These are phyloP conservation scores for Sporothrix curviconia DNA, from an alignment of 2,329 filamentous ascomycete species.

Conservation along the genomic window DNA sequence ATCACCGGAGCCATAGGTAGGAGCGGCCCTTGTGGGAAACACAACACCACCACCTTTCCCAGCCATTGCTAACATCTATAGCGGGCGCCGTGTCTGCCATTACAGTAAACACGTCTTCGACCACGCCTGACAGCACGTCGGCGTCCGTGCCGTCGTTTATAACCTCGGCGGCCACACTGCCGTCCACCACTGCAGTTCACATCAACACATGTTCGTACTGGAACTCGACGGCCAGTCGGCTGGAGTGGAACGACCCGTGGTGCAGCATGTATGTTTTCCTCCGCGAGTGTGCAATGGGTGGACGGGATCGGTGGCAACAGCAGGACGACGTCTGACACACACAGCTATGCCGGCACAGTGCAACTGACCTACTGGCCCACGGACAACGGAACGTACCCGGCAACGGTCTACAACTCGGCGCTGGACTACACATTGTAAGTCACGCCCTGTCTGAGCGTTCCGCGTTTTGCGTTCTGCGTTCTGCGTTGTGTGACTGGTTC, in stretches of 20 bases:
- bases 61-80: background rate
- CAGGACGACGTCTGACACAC: background rate
- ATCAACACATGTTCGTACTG: background rate
- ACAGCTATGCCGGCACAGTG: background rate
- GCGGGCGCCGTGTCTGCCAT: background rate
- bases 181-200: background rate
- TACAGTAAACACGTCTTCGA: background rate
- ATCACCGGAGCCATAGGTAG: background rate
- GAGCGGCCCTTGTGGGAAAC: too few species aligned
- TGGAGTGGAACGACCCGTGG: background rate
- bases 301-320: background rate
- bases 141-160: background rate
- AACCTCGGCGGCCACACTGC: background rate
- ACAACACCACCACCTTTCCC: too few species aligned
- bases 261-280: background rate
- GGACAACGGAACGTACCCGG: background rate
- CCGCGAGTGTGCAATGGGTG: too few species aligned
- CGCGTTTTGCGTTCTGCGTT: too few species aligned
- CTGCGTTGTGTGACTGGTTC: too few species aligned
- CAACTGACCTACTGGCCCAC: background rate
- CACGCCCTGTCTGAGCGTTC: too few species aligned
- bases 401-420: background rate
- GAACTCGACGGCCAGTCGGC: background rate
- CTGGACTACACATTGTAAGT: background rate
- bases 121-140: background rate